Base-by-base conservation (phyloP, 1,284 basidiomycete genomes). In the Leccinum subrobustum region DNA sequence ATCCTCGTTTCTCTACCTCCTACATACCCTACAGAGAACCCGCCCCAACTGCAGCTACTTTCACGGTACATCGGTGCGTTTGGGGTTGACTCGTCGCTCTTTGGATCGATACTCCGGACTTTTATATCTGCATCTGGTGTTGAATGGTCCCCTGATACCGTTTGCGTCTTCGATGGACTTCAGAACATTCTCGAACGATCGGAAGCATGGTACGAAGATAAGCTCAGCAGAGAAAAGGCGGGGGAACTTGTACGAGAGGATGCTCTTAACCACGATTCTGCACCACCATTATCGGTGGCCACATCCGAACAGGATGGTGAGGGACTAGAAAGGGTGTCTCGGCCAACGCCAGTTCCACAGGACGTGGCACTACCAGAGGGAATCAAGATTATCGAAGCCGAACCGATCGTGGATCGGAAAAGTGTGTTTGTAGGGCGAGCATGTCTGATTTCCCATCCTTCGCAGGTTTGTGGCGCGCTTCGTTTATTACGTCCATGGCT, bases 161-260 rank as follows among this genome's bases (percentile, higher is more conserved):
- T 93, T 12, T 93, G 91, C 68, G 91, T 96, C 14, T 96, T 96
- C 70, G 94, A 96, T 65, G 93, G 94, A 9, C 76, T 95, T 9
- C 89, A 93, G 69, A 87, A 83, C 71, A 85, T 91, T n/a, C 77
- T 90, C 51, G 86, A 91, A 56, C 78, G 81, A 27, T 89, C 86
- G 60, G 77, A 80, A 39, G 70, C 73, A 51, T 95, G 93, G 93
- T 91, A 93, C 68, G 80, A 83, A 60, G 83, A 85, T 3, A 84
- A 80, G 27, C 76, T 91, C 11, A 84, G 77, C 61, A 77, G 76
- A 51, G 84, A 84, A 50, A 83, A 79, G 52, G 82, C 78, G 0
- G 83, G 82, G 0, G 85, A 88, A 60, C 70, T 88, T 23, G 62
- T 82, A 29, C 79, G 88, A 55, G 87, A 86, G 61, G 86, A 88